These are phyloP conservation scores for Penicillium sp. DNA, from an alignment of 2,329 filamentous ascomycete species.

Conservation along the genomic window DNA sequence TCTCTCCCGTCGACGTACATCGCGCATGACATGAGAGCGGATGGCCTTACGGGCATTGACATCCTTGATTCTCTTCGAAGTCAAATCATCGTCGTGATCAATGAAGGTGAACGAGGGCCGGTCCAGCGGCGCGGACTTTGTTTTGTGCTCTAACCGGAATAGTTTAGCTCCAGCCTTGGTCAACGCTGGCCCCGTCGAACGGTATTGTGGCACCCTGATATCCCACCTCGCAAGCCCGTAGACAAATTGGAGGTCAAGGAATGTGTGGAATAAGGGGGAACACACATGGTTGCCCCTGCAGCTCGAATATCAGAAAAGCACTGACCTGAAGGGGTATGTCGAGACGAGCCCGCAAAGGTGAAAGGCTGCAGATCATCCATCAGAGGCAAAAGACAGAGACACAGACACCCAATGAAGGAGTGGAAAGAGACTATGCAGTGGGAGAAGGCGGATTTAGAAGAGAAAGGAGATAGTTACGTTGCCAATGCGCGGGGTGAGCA, in stretches of 20 bases:
- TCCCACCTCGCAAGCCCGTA: background rate
- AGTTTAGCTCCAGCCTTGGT: slow-evolving; percentile 1
- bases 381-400: slow-evolving; percentile 12
- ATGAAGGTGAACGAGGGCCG: slow-evolving; percentile 43
- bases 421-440: slow-evolving; percentile 6
- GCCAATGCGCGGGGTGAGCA: slow-evolving; percentile 22
- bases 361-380: slow-evolving; percentile 27
- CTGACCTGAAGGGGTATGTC: slow-evolving; percentile 29
- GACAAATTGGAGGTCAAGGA: slow-evolving; percentile 8
- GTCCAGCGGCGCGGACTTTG: slow-evolving; percentile 26
- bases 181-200: background rate
- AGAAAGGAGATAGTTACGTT: slow-evolving; percentile 22
- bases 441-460: slow-evolving; percentile 22
- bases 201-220: background rate
- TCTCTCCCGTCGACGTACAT: slow-evolving; percentile 43
- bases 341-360: slow-evolving; percentile 14
- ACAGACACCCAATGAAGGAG: slow-evolving; percentile 15
- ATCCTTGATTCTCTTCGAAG: slow-evolving; percentile 41
- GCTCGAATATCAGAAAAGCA: slow-evolving; percentile 10
- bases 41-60: slow-evolving; percentile 42
- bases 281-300: too few relatives aligned
- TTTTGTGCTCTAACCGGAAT: slow-evolving; percentile 18
- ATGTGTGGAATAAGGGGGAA: background rate
- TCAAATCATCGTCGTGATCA: slow-evolving; percentile 42
- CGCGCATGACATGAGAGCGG: slow-evolving; percentile 47